phyloP scores from a whole-genome alignment of 164 flowering plant genomes.

The Litsea cubeba region DNA sequence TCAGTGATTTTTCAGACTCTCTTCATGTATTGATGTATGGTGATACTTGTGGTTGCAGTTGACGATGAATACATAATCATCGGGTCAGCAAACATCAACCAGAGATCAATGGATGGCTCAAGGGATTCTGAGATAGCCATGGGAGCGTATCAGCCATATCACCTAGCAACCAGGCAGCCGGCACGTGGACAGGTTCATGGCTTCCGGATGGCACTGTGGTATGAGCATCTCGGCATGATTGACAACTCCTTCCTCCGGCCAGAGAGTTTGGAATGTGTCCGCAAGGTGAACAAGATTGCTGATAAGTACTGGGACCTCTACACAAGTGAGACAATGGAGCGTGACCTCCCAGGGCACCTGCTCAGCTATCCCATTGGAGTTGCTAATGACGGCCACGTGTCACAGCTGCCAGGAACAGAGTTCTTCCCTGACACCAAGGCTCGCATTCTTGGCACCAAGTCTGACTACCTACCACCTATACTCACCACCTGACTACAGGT shows the following conservation, averaged over 20 bases:
- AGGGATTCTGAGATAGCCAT: constrained; percentile 83
- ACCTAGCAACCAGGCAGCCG: constrained; percentile 35
- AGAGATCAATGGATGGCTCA: constrained; percentile 78
- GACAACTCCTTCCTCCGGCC: constrained; percentile 47
- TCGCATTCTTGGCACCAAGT: constrained; percentile 47
- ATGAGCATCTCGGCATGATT: constrained; percentile 61
- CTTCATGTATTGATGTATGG: background rate
- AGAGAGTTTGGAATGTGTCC: constrained; percentile 49
- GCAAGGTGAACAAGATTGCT: constrained; percentile 50
- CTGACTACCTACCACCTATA: constrained; percentile 51
- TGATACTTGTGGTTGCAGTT: constrained; percentile 32
- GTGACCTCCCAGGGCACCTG: constrained; percentile 68
- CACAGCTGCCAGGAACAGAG: constrained; percentile 38
- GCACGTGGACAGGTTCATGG: constrained; percentile 72
- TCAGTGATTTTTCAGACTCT: background rate
- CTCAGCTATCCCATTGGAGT: constrained; percentile 61
- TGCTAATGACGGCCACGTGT: constrained; percentile 32
- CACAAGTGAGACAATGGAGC: constrained; percentile 31
- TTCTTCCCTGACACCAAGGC: constrained; percentile 76
- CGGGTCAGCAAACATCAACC: constrained; percentile 84
- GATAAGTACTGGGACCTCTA: constrained; percentile 56
- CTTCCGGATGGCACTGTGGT: constrained; percentile 76
- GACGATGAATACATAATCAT: constrained; percentile 84
- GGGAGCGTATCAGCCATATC: constrained; percentile 75
- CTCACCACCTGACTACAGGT: constrained; percentile 45